Evolutionary conservation across 208 protist genomes (phyloP).

Genomic region (Borovskyia barvae): DNA sequence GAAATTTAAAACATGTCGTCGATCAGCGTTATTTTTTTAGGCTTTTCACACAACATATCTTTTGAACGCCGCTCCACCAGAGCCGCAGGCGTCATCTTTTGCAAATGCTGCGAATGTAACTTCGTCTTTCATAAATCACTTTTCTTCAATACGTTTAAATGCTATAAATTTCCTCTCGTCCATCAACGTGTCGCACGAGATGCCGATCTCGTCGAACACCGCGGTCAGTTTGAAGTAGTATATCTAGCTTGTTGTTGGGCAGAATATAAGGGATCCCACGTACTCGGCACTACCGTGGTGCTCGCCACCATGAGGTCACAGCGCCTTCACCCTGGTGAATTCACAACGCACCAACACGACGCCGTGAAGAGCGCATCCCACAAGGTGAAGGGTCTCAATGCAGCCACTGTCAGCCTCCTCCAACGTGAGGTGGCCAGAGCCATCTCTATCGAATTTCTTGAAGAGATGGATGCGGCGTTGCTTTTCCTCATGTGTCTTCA

Average conservation of each 20-base stretch:
- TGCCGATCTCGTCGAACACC: constrained; percentile 83
- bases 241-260: constrained; percentile 64
- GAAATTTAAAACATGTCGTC: too few relatives aligned
- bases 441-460: constrained; percentile 65
- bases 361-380: constrained; percentile 54
- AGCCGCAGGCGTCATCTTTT: constrained; percentile 61
- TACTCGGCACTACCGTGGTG: constrained; percentile 37
- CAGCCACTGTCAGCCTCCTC: constrained; percentile 57
- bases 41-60: constrained; percentile 65
- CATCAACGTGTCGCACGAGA: constrained; percentile 62
- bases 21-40: constrained; percentile 41
- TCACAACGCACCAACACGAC: constrained; percentile 72
- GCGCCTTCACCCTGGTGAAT: constrained; percentile 68
- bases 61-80: constrained; percentile 71
- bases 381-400: constrained; percentile 41
- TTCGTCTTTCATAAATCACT: constrained; percentile 54
- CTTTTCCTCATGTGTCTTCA: constrained; percentile 40
- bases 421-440: constrained; percentile 52
- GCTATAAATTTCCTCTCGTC: constrained; percentile 59
- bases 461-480: constrained; percentile 64
- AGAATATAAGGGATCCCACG: constrained; percentile 73
- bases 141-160: constrained; percentile 40
- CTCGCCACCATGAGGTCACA: constrained; percentile 38
- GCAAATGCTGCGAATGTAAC: constrained; percentile 61
- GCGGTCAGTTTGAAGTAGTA: constrained; percentile 64